Base-by-base conservation (phyloP, 352 stramenopile genomes). In the Phytophthora pseudosyringae region DNA sequence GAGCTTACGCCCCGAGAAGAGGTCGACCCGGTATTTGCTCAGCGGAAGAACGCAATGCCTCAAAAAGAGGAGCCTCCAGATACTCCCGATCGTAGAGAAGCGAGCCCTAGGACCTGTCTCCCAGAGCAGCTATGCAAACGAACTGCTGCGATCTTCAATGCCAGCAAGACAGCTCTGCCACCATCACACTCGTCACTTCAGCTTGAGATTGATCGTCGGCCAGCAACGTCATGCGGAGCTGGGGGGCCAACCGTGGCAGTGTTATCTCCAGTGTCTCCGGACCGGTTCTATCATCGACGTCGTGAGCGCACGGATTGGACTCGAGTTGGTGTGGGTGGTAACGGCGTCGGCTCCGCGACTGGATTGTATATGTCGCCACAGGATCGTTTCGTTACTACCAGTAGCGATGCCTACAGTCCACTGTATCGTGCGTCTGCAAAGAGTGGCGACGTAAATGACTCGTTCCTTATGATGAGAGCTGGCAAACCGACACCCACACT, bases 231-330 rank as follows among this genome's bases (percentile, higher is more conserved):
- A 1, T 59, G 43, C 29, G 35, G 31, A 54, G 28, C 13, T 11
- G 55, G 16, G 16, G 36, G 65, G 12, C 69, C 73, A 44, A 39
- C 54, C 12, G 64, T 83, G 31, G 49, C 69, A 43, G 46, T 76
- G 0, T 28, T 86, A n/a, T 50, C 62, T 3, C 40, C 62, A 0
- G 64, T 89, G 6, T 83, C 74, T 1, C 76, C 75, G 32, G 81
- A 91, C 65, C 76, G 83, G 21, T 88, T 84, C 49, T 69, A 70
- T 45, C 81, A 89, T 61, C 78, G 72, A 38, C 75, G 81, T 12
- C 67, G 67, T 45, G 69, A 89, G 60, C 64, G 72, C 38, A 93
- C 83, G 0, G 87, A 95, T 69, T 96, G 88, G 87, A 81, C 67
- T 32, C 81, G 83, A 50, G 81, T 94, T n/a, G 88, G 87, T 18